Evolutionary conservation across 441 rosid species (phyloP).

Genomic region (Eutrema salsugineum): DNA sequence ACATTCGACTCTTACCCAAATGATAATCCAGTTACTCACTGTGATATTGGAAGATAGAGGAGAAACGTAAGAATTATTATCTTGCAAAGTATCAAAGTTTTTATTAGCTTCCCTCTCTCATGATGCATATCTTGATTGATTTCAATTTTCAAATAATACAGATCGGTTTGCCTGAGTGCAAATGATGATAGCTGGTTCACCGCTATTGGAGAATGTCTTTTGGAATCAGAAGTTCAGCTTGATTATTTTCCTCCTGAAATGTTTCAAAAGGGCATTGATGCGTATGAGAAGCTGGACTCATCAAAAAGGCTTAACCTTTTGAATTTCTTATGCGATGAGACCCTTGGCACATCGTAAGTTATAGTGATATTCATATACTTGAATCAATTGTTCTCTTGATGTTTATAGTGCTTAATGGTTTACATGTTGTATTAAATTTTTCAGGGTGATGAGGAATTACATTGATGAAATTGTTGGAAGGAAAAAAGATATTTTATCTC

Average conservation of each 20-base stretch:
- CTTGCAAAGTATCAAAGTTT: neutral
- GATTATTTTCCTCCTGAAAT: constrained; percentile 30
- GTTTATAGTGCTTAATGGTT: neutral
- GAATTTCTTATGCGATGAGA: constrained; percentile 60
- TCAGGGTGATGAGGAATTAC: constrained; percentile 53
- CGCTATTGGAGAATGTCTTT: constrained; percentile 31
- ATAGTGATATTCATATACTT: neutral
- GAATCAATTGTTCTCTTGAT: neutral
- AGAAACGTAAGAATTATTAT: constrained; percentile 30
- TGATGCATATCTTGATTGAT: neutral
- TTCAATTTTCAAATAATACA: neutral
- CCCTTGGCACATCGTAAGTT: constrained; percentile 69
- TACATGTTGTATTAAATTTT: neutral
- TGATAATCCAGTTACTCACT: constrained; percentile 39
- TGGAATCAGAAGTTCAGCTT: constrained; percentile 27
- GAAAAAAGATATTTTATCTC: no score
- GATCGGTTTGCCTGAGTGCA: constrained; percentile 15
- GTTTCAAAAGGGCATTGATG: constrained; percentile 23
- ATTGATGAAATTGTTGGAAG: constrained; percentile 50
- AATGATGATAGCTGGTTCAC: constrained; percentile 40
- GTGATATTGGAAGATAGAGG: constrained; percentile 32
- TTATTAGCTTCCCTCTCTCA: neutral
- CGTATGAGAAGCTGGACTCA: constrained; percentile 36
- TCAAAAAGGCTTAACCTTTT: constrained; percentile 40
- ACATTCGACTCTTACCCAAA: constrained; percentile 36